Percentiles rank a stretch among this genome's conserved stretches.
phyloP scores from a whole-genome alignment of 805 yeast species.

The Metschnikowia amazonensis region DNA sequence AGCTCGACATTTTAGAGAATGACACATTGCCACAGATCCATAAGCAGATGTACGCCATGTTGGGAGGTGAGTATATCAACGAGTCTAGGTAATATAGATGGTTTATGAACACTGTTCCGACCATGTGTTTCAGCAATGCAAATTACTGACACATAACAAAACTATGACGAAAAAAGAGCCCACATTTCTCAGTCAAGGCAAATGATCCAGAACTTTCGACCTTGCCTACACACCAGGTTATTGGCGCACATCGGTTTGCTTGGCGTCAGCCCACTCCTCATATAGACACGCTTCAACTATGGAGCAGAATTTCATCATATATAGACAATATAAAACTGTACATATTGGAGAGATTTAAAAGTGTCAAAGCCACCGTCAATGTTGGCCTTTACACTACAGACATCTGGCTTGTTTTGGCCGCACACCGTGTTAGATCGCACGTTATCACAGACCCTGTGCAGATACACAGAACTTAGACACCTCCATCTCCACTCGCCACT shows the following conservation, averaged over 20 bases:
- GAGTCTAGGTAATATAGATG: constrained; percentile 3
- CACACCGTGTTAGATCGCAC: constrained; percentile 4
- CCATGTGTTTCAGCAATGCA: no score
- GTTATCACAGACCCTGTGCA: constrained; percentile 3
- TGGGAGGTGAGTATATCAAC: constrained; percentile 13
- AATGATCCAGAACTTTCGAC: neutral
- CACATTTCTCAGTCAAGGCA: neutral
- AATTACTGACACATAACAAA: no score
- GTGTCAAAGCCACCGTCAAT: no score
- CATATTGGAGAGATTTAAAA: no score
- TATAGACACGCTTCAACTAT: no score
- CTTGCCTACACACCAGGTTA: no score
- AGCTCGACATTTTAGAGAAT: constrained; percentile 37
- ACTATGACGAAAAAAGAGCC: no score
- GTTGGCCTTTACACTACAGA: neutral
- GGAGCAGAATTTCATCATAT: no score
- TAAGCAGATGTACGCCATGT: constrained; percentile 34
- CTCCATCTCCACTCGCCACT: neutral
- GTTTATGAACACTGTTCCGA: no score
- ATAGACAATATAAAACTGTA: no score
- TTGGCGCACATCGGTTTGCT: no score
- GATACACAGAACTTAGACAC: constrained; percentile 2
- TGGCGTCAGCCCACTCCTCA: no score
- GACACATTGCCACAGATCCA: constrained; percentile 42
- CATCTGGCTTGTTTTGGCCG: neutral